Base-by-base conservation (phyloP, 768 basidiomycete species). In the Pluteus cervinus region DNA sequence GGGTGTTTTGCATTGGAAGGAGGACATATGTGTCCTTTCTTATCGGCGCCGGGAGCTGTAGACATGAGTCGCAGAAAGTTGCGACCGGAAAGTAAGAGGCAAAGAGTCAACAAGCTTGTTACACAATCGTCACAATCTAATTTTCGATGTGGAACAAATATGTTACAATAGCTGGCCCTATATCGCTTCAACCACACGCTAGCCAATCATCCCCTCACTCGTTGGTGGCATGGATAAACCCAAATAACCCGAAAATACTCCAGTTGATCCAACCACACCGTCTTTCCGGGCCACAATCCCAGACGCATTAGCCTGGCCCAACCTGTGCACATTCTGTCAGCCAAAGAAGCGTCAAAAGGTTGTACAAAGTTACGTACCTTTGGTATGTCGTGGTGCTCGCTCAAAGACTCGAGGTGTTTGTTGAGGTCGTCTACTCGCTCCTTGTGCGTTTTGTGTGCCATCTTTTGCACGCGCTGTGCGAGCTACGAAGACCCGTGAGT, bases 361-460 rank as follows among this genome's bases (percentile, higher is more conserved):
- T 30, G 29, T 29, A 24, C 20, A 30, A 44, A 23, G 34, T 14
- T 37, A 31, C 39, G 42, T 55, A 81, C 88, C 75, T 93, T 92
- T 26, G 90, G 90, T 52, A 92, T 91, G 57, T 93, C 90, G 59
- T 94, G 87, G 71, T 92, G 91, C 65, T 93, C 90, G 58, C 85
- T 87, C 40, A 92, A 72, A 41, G 76, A 65, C 61, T 93, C 91
- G 7, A 96, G 68, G 55, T 92, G 86, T 17, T 73, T 51, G 53
- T 96, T 96, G 52, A 93, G 89, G 52, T 92, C 89, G 46, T 76
- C 79, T 24, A 96, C 91, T 29, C 91, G 81, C 43, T 96, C 91
- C 62, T 96, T 96, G 63, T 96, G 91, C 5, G 86, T 89, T 65
- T 86, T 88, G 51, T 67, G 67, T 0, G 91, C 90, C 51, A 86